Evolutionary conservation across 1,139 yeast genomes (phyloP).

Genomic region (Zygosaccharomyces pseudobailii): DNA sequence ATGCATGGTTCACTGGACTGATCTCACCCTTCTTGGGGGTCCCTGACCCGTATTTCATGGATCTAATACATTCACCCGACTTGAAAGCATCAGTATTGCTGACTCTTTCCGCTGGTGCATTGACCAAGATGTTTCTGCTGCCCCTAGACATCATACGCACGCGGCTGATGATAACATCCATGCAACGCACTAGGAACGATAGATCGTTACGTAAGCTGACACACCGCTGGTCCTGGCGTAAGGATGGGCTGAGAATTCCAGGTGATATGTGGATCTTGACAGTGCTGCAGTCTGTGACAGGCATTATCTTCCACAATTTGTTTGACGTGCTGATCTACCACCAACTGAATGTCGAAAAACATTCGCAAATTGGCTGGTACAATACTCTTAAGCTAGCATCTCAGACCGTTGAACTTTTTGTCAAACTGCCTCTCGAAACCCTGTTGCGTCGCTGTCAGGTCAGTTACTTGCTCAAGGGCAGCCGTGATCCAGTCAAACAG

Average conservation of each 20-base stretch:
- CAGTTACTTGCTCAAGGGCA: slow-evolving; percentile 43
- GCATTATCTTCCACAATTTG: slow-evolving; percentile 51
- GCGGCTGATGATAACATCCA: slow-evolving; percentile 62
- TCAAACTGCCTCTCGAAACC: slow-evolving; percentile 84
- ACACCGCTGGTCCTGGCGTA: slow-evolving; percentile 37
- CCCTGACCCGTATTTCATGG: slow-evolving; percentile 87
- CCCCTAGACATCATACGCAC: slow-evolving; percentile 82
- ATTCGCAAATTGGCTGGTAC: slow-evolving; percentile 58
- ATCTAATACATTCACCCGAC: slow-evolving; percentile 74
- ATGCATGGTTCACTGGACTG: slow-evolving; percentile 90
- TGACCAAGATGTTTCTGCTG: slow-evolving; percentile 71
- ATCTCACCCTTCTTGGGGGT: slow-evolving; percentile 74
- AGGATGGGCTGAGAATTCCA: slow-evolving; percentile 30
- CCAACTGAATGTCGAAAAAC: slow-evolving; percentile 63
- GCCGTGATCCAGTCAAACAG: slow-evolving; percentile 30
- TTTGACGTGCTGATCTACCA: slow-evolving; percentile 71
- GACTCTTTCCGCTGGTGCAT: slow-evolving; percentile 64
- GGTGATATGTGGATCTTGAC: slow-evolving; percentile 25
- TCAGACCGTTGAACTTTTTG: slow-evolving; percentile 60
- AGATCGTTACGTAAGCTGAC: slow-evolving; percentile 37
- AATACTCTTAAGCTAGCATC: slow-evolving; percentile 50
- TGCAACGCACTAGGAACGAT: slow-evolving; percentile 17
- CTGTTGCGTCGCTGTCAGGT: slow-evolving; percentile 80
- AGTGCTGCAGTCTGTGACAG: slow-evolving; percentile 50
- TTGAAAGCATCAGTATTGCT: slow-evolving; percentile 64